Evolutionary conservation across 2,329 filamentous ascomycete genomes (phyloP).

Genomic region (Neodidymelliopsis sp.): DNA sequence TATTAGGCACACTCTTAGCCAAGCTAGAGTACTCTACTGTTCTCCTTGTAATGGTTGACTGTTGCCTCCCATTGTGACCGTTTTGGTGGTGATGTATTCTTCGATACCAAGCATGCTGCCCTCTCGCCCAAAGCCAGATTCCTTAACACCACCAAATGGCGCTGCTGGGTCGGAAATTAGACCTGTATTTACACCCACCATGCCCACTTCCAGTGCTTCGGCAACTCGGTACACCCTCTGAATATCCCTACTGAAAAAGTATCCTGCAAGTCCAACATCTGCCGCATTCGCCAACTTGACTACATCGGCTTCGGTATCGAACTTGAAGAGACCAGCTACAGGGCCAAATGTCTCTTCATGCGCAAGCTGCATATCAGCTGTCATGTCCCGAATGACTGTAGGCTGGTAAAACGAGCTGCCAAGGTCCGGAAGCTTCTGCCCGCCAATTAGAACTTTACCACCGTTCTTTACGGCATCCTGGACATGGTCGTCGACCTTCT

Average conservation of each 20-base stretch:
- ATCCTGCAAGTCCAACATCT: slow-evolving; percentile 89
- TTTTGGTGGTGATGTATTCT: slow-evolving; percentile 58
- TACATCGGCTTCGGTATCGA: slow-evolving; percentile 88
- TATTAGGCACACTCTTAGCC: no score
- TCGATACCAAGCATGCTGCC: slow-evolving; percentile 60
- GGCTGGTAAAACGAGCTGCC: slow-evolving; percentile 89
- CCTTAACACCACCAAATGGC: slow-evolving; percentile 59
- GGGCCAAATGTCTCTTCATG: slow-evolving; percentile 95
- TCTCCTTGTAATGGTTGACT: slow-evolving; percentile 62
- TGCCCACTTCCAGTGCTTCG: slow-evolving; percentile 78
- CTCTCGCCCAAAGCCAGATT: slow-evolving; percentile 61
- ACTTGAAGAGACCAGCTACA: slow-evolving; percentile 87
- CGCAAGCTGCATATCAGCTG: slow-evolving; percentile 80
- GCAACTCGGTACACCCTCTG: slow-evolving; percentile 67
- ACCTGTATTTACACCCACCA: slow-evolving; percentile 73
- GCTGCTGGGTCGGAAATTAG: slow-evolving; percentile 58
- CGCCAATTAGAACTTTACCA: slow-evolving; percentile 54
- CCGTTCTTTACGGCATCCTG: slow-evolving; percentile 45
- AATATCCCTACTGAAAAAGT: slow-evolving; percentile 80
- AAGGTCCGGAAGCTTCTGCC: slow-evolving; percentile 74
- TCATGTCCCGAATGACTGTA: slow-evolving; percentile 90
- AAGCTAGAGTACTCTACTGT: slow-evolving; percentile 5
- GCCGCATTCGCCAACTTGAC: slow-evolving; percentile 81
- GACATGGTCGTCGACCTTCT: slow-evolving; percentile 48
- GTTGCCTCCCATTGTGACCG: slow-evolving; percentile 66